These are phyloP conservation scores for Erythrophleum fordii DNA, from an alignment of 306 rosid genomes.

Conservation along the genomic window DNA sequence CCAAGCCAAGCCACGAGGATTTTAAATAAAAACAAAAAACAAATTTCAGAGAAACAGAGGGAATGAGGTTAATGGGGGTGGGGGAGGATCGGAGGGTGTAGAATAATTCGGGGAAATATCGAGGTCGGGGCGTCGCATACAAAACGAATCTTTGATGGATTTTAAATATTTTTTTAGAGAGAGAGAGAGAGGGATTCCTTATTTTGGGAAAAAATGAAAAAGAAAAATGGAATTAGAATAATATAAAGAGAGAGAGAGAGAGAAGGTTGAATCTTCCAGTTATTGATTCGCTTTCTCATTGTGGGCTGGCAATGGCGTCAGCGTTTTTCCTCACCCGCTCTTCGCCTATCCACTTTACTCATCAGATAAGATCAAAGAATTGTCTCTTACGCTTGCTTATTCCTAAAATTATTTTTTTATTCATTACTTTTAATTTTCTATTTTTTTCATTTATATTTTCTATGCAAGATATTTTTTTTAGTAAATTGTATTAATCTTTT, in stretches of 20 bases:
- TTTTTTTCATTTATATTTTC: background rate
- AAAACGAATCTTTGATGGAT: conserved; percentile 61
- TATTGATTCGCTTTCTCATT: conserved; percentile 49
- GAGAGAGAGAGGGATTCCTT: background rate
- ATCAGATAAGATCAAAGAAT: conserved; percentile 61
- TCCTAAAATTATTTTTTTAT: background rate
- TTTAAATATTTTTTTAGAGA: conserved; percentile 14
- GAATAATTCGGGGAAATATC: conserved; percentile 42
- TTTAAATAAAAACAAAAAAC: background rate
- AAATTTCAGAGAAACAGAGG: background rate
- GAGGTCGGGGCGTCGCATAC: conserved; percentile 93
- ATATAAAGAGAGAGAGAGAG: background rate
- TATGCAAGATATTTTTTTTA: no score
- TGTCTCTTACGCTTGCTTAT: background rate
- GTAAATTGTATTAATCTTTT: no score
- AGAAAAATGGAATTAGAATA: background rate
- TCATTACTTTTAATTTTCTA: background rate
- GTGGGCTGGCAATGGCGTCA: conserved; percentile 57
- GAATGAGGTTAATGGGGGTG: background rate
- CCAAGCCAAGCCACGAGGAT: conserved; percentile 25
- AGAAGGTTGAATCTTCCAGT: conserved; percentile 57
- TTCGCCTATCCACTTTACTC: background rate
- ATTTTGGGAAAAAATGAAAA: background rate
- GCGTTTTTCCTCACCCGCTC: background rate
- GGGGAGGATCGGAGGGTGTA: conserved; percentile 36